Conservation (phyloP, 2,329 filamentous ascomycete genomes). For the Colletotrichum sidae region DNA sequence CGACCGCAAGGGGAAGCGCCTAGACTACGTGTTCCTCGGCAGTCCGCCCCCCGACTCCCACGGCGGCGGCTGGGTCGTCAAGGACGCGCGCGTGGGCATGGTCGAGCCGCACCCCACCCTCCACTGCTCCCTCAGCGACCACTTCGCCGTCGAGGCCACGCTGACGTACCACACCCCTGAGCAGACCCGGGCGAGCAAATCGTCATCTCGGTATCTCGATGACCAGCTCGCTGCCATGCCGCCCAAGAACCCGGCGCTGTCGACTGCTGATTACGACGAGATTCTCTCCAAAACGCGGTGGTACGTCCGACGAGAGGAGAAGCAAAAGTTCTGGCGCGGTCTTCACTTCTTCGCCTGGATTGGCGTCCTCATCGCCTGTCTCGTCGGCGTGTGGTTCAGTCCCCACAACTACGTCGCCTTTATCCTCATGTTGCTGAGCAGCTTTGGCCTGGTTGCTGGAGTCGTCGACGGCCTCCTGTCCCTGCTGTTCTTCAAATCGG, state of each 20-base stretch:
- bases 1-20: conserved; percentile 83
- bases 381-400: conserved; percentile 88
- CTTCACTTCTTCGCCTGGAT: conserved; percentile 79
- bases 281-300: conserved; percentile 77
- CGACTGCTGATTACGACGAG: conserved; percentile 61
- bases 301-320: conserved; percentile 78
- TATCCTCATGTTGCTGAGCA: conserved; percentile 81
- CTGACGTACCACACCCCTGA: conserved; percentile 62
- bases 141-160: conserved; percentile 90
- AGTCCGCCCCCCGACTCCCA: conserved; percentile 42
- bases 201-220: background rate
- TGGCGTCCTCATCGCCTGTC: conserved; percentile 76
- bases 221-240: conserved; percentile 47
- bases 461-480: conserved; percentile 88
- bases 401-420: conserved; percentile 82
- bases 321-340: conserved; percentile 78
- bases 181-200: conserved; percentile 40
- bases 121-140: conserved; percentile 90
- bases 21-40: conserved; percentile 94
- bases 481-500: conserved; percentile 85
- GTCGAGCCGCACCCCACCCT: conserved; percentile 83
- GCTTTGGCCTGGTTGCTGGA: conserved; percentile 80
- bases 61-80: conserved; percentile 72
- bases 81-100: conserved; percentile 80
- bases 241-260: conserved; percentile 39